These are phyloP conservation scores for Cladosporium sp. DNA, from an alignment of 2,329 filamentous ascomycete species.

Conservation along the genomic window DNA sequence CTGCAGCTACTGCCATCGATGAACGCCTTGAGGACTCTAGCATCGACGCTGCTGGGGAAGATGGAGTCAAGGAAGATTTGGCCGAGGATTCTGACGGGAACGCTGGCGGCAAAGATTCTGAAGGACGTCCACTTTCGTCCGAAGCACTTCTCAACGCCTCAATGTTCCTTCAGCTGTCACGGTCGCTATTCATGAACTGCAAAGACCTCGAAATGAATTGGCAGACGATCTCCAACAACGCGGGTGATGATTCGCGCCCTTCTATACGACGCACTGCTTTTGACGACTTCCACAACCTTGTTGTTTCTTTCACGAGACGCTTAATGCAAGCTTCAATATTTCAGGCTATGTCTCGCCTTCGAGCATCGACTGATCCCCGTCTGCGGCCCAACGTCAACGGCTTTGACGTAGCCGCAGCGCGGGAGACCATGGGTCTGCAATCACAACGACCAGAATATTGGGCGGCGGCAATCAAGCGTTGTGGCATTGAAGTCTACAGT, in stretches of 20 bases:
- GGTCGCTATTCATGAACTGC: conserved; percentile 70
- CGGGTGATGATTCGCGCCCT: conserved; percentile 50
- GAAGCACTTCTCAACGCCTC: conserved; percentile 55
- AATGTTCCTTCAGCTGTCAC: conserved; percentile 61
- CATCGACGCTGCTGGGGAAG: conserved; percentile 17
- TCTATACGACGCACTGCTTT: conserved; percentile 71
- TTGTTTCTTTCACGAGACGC: conserved; percentile 63
- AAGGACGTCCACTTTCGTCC: conserved; percentile 29
- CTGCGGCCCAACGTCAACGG: conserved; percentile 23
- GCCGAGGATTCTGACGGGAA: not conserved
- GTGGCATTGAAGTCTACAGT: conserved; percentile 46
- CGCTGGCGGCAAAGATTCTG: not conserved
- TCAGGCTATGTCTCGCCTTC: conserved; percentile 65
- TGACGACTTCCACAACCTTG: conserved; percentile 68
- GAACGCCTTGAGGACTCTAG: conserved; percentile 8
- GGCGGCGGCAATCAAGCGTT: conserved; percentile 49
- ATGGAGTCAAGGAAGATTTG: conserved; percentile 2
- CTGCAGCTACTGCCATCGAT: conserved; percentile 33
- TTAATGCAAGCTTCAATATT: conserved; percentile 67
- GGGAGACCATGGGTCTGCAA: conserved; percentile 51
- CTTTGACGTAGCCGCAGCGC: conserved; percentile 52
- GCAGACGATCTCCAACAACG: conserved; percentile 49
- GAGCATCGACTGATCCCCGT: conserved; percentile 40
- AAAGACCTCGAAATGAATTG: conserved; percentile 60
- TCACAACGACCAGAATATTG: conserved; percentile 47